phyloP scores from a whole-genome alignment of 305 asterid species.

The Fraxinus albicans region DNA sequence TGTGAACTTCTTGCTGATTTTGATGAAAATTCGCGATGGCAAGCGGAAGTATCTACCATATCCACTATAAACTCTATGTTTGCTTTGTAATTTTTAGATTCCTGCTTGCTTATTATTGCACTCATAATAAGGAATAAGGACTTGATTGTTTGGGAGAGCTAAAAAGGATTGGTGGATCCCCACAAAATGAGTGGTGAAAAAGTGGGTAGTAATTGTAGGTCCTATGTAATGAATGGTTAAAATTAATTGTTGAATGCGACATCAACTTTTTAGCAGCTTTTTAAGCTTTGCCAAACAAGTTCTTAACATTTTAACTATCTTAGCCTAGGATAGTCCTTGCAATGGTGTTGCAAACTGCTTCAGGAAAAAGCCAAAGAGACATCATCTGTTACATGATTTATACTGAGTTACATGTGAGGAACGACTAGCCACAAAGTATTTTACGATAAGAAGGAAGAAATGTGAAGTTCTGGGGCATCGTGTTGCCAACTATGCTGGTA shows the following conservation, averaged over 20 bases:
- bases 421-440: neutral
- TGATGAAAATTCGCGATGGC: neutral
- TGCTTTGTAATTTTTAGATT: neutral
- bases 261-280: neutral
- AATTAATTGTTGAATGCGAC: neutral
- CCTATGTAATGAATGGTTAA: too few relatives aligned
- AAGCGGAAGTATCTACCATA: neutral
- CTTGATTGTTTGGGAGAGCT: neutral
- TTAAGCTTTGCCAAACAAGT: neutral
- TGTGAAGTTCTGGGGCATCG: neutral
- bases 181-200: neutral
- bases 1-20: neutral
- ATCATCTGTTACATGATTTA: neutral
- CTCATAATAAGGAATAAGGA: neutral
- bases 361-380: neutral
- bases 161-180: neutral
- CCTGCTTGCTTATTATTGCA: neutral
- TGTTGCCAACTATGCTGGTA: neutral
- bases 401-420: neutral
- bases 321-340: neutral
- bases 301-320: neutral
- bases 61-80: neutral
- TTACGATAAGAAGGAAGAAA: neutral
- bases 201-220: neutral
- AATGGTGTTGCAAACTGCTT: neutral